Conservation (phyloP, 768 basidiomycete species). For the Sarcodon aspratus region DNA sequence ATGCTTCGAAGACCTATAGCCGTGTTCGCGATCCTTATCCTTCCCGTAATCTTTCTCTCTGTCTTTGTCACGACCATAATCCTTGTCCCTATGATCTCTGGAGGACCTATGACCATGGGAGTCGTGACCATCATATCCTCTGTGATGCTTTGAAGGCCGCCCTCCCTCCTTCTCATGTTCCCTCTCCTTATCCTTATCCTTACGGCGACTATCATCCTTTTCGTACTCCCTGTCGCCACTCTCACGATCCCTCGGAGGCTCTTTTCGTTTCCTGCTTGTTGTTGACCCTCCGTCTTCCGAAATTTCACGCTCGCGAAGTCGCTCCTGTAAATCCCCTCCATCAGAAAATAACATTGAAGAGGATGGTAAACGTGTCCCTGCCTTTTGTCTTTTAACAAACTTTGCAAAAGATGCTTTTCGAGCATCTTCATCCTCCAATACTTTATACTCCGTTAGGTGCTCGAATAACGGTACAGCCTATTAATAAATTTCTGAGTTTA, state of each 20-base stretch:
- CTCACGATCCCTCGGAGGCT: constrained; percentile 31
- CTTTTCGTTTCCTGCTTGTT: constrained; percentile 72
- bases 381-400: constrained; percentile 87
- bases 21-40: constrained; percentile 25
- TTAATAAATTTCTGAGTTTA: constrained; percentile 3
- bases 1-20: constrained; percentile 10
- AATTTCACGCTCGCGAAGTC: constrained; percentile 43
- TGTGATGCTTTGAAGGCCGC: constrained; percentile 17
- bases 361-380: constrained; percentile 16
- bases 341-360: background rate
- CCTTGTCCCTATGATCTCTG: constrained; percentile 12
- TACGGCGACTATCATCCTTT: constrained; percentile 27
- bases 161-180: constrained; percentile 25
- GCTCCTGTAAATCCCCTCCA: constrained; percentile 38
- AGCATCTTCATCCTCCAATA: constrained; percentile 80
- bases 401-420: constrained; percentile 76
- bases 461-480: constrained; percentile 70
- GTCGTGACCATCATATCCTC: constrained; percentile 16
- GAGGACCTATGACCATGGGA: constrained; percentile 8
- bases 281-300: constrained; percentile 79
- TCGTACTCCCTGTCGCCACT: constrained; percentile 29
- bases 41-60: constrained; percentile 25
- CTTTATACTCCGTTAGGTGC: constrained; percentile 77
- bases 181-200: constrained; percentile 21
- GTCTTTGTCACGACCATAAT: constrained; percentile 22